A percentile compares a stretch with the other conserved stretches of the same genome.
phyloP scores from a whole-genome alignment of 2,329 filamentous ascomycete species.

The Epichloe baconii region DNA sequence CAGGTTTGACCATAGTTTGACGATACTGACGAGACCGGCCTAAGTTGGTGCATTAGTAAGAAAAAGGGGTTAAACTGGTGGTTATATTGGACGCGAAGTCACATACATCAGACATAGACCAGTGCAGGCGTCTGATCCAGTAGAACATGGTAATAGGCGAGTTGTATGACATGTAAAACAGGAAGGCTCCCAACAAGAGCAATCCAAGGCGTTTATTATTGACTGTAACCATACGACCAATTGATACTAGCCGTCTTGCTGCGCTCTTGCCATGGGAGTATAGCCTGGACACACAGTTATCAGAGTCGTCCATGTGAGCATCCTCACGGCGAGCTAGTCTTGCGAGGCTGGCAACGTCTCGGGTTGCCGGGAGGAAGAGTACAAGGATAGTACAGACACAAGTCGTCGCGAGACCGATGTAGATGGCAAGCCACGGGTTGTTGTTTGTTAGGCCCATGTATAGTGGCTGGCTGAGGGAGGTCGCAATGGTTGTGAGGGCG shows the following conservation, averaged over 20 bases:
- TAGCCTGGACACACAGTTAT: not conserved
- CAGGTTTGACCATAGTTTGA: not conserved
- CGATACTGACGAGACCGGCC: not conserved
- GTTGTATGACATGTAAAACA: not conserved
- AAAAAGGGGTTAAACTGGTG: not conserved
- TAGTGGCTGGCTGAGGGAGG: not conserved
- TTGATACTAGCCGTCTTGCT: not conserved
- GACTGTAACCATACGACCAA: not conserved
- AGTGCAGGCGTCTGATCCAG: not conserved
- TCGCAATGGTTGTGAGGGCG: not conserved
- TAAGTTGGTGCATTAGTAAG: not conserved
- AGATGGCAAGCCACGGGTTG: not conserved
- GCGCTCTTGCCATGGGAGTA: not conserved
- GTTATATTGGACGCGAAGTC: no score
- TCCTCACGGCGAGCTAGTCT: not conserved
- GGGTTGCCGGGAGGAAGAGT: slow-evolving; percentile 3
- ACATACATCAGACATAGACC: not conserved
- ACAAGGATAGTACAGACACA: not conserved
- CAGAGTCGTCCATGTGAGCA: no score
- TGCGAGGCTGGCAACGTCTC: not conserved
- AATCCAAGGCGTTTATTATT: slow-evolving; percentile 1
- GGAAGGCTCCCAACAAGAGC: not conserved
- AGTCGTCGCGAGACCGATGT: slow-evolving; percentile 3
- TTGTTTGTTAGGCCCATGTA: not conserved
- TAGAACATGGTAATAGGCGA: not conserved